Conservation (phyloP, 768 basidiomycete species). For the Trametes cubensis region DNA sequence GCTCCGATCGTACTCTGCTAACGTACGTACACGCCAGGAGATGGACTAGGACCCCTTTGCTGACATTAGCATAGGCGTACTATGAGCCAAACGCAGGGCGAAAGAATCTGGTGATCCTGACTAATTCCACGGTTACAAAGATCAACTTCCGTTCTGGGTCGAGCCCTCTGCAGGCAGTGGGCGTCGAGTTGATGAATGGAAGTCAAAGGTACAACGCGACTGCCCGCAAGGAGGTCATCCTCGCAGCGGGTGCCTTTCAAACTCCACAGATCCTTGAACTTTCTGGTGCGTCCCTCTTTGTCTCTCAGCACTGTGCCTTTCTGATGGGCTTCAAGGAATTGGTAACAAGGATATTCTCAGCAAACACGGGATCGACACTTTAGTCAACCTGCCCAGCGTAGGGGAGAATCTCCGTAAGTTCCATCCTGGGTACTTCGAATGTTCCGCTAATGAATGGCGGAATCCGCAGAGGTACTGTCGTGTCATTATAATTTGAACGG, state of each 20-base stretch:
- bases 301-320: too few species aligned
- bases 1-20: conserved; percentile 9
- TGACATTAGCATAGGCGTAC: conserved; percentile 2
- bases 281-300: not conserved
- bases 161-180: not conserved
- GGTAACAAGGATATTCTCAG: conserved; percentile 8
- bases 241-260: conserved; percentile 12
- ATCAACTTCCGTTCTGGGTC: conserved; percentile 3
- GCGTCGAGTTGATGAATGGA: conserved; percentile 8
- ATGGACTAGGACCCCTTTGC: not conserved
- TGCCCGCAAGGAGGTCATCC: conserved; percentile 15
- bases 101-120: conserved; percentile 14
- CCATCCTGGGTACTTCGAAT: too few species aligned
- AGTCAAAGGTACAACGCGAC: not conserved
- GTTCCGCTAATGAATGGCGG: not conserved
- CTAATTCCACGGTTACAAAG: not conserved
- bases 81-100: conserved; percentile 10
- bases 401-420: conserved; percentile 20
- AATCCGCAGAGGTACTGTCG: conserved; percentile 2
- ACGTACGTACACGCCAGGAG: not conserved
- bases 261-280: conserved; percentile 18
- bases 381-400: conserved; percentile 7
- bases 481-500: not conserved
- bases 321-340: not conserved
- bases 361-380: conserved; percentile 5